phyloP scores from a whole-genome alignment of 805 yeast genomes.

The Saturnispora besseyi region DNA sequence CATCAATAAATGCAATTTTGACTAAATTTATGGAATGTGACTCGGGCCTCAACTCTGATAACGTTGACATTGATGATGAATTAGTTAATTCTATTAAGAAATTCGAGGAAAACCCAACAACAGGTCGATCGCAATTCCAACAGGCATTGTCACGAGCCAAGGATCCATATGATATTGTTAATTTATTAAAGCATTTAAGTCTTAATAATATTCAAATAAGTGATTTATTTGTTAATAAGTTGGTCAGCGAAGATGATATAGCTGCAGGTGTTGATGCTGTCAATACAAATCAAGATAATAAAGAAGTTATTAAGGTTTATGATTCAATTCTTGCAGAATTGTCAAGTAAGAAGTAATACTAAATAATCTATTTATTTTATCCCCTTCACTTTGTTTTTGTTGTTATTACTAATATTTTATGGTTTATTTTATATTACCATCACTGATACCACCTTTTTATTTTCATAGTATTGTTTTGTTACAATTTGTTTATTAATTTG shows the following conservation, averaged over 20 bases:
- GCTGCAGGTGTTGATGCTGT: neutral
- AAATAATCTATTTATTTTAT: neutral
- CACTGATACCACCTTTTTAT: too few relatives aligned
- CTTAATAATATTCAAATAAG: slow-evolving; percentile 8
- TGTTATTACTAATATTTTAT: neutral
- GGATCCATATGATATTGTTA: slow-evolving; percentile 16
- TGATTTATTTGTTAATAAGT: slow-evolving; percentile 12
- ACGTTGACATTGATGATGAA: neutral
- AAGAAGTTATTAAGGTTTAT: slow-evolving; percentile 15
- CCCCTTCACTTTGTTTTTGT: neutral
- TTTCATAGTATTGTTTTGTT: too few relatives aligned
- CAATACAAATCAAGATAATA: neutral
- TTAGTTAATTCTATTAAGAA: slow-evolving; percentile 4
- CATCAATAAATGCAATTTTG: neutral
- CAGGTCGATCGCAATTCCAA: slow-evolving; percentile 7
- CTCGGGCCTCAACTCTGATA: neutral
- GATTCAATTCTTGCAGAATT: slow-evolving; percentile 22
- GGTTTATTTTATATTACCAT: too few relatives aligned
- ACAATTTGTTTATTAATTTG: too few relatives aligned
- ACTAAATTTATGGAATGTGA: slow-evolving; percentile 1
- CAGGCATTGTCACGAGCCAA: slow-evolving; percentile 5
- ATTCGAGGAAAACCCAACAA: slow-evolving; percentile 4
- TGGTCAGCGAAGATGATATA: neutral
- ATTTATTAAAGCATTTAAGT: slow-evolving; percentile 9
- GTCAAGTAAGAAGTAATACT: slow-evolving; percentile 6